These are phyloP conservation scores for Rhodamnia rubescens DNA, from an alignment of 345 rosid species.

Conservation along the genomic window DNA sequence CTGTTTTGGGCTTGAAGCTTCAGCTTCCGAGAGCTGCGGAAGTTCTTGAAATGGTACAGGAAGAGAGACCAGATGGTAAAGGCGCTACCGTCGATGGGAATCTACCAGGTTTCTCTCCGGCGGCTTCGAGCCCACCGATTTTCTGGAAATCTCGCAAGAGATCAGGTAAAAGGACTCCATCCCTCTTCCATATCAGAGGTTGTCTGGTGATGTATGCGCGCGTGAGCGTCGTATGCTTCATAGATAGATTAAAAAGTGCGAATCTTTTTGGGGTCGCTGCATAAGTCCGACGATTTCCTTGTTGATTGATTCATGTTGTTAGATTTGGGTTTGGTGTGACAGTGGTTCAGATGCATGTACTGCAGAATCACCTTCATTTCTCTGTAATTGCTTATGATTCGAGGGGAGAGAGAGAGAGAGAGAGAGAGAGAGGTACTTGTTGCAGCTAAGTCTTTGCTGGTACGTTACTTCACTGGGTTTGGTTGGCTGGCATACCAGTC, in stretches of 20 bases:
- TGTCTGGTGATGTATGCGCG: neutral
- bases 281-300: neutral
- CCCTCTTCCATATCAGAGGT: neutral
- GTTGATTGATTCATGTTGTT: neutral
- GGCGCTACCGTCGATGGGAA: conserved; percentile 19
- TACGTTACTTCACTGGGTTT: neutral
- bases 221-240: neutral
- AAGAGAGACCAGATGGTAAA: conserved; percentile 4
- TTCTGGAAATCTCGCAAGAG: conserved; percentile 75
- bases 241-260: neutral
- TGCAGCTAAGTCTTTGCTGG: neutral
- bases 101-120: conserved; percentile 67
- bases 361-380: neutral
- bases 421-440: neutral
- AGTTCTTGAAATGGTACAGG: conserved; percentile 8
- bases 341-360: neutral
- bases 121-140: conserved; percentile 42
- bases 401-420: neutral
- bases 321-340: neutral
- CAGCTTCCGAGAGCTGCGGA: neutral
- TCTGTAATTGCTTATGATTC: neutral
- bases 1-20: neutral
- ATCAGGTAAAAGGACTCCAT: conserved; percentile 32
- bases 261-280: neutral
- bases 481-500: neutral